Evolutionary conservation across 1,284 basidiomycete genomes (phyloP), one percentile per base, ranked within the genome.

Genomic region (Rhizoctonia solani): DNA sequence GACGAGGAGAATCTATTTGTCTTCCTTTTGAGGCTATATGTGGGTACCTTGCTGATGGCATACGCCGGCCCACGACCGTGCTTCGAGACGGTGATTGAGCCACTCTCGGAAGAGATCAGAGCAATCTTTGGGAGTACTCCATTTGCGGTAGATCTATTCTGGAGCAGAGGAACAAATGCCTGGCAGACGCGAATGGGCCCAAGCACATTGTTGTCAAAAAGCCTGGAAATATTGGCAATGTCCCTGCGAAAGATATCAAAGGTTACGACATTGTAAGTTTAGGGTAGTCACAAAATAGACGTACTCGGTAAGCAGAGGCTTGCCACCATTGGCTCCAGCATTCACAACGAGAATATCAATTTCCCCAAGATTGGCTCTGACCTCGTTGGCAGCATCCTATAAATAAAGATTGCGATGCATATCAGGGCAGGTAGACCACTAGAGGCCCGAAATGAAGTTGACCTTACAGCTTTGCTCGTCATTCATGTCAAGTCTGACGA

Each of bases 311-410:
- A 47, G 4, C 4, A 59, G 19, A 3, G 41, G 21, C 5, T 27
- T 32, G 1, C 19, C 29, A 25, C 39, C 25, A 32, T 59, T 46
- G 4, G 47, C n/a, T 8, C 47, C 58, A 23, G 58, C 58, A 19
- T 63, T 63, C 34, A 63, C 58, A 27, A 63, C 52, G 16, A 52
- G 23, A 16, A 63, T 41, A 21, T 63, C 58, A 3, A 63, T 9
- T 6, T n/a, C 8, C 5, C 47, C 58, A 5, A 39, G 8, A 3
- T 50, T 63, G 27, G 58, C 16, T 41, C 30, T 39, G 9, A 63
- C 58, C n/a, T 63, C 58, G 14, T n/a, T 37, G 8, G 58, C 58
- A 25, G 47, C 58, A 4, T 46, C 46, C 58, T 63, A 19, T 23
- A 25, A 27, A 32, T 23, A n/a, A 34, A 32, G n/a, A 23, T 2